Percentiles rank a stretch among this genome's conserved stretches.
These are phyloP conservation scores for Apiotrichum gamsii DNA, from an alignment of 1,284 basidiomycete genomes.

Conservation along the genomic window DNA sequence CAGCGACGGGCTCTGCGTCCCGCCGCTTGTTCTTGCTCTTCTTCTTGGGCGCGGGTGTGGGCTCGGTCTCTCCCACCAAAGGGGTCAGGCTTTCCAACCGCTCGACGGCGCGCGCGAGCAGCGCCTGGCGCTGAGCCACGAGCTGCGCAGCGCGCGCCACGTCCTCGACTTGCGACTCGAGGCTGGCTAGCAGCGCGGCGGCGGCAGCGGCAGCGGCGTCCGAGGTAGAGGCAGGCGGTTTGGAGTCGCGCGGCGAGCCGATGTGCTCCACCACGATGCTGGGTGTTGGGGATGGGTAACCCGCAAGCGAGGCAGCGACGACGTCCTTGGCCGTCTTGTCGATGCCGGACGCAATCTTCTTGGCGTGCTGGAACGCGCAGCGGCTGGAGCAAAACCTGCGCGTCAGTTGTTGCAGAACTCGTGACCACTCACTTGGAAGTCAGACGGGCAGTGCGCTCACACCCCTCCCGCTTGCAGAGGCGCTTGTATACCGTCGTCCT, in stretches of 20 bases:
- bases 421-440: constrained; percentile 33
- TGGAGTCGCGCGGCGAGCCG: background rate
- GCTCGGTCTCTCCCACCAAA: constrained; percentile 1
- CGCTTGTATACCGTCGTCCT: constrained; percentile 32
- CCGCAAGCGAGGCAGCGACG: constrained; percentile 2
- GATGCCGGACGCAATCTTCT: constrained; percentile 19
- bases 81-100: constrained; percentile 17
- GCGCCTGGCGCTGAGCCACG: constrained; percentile 25
- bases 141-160: constrained; percentile 16
- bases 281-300: constrained; percentile 27
- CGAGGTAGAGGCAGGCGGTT: no score
- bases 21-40: constrained; percentile 23
- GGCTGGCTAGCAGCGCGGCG: background rate
- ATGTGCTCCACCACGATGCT: constrained; percentile 15
- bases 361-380: constrained; percentile 34
- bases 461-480: constrained; percentile 37
- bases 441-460: constrained; percentile 24
- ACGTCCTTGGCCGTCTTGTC: constrained; percentile 30
- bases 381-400: constrained; percentile 37
- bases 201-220: background rate
- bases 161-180: constrained; percentile 17
- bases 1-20: constrained; percentile 19
- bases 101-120: constrained; percentile 23
- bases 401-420: background rate
- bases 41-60: constrained; percentile 16